These are phyloP conservation scores for Pouteria glomerata DNA, from an alignment of 148 eudicot species.

Conservation along the genomic window DNA sequence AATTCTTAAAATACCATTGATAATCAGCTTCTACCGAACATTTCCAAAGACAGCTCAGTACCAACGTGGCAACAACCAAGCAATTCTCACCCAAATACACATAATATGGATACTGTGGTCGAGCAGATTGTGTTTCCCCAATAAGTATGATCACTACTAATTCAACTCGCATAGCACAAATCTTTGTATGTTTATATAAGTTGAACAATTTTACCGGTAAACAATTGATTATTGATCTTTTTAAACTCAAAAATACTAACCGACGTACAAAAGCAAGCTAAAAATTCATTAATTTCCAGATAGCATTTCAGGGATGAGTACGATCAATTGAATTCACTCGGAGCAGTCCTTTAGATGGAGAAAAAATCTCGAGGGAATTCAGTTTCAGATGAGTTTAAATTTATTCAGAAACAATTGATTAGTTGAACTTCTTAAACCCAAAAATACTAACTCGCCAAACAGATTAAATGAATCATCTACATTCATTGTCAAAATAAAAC, in stretches of 20 bases:
- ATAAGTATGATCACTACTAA: not conserved
- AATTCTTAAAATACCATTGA: not conserved
- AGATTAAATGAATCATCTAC: conserved; percentile 10
- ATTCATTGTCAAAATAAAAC: not conserved
- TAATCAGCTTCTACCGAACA: not conserved
- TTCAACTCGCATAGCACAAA: not conserved
- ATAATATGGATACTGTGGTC: not conserved
- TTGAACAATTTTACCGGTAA: not conserved
- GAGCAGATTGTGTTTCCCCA: not conserved
- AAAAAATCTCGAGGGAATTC: not conserved
- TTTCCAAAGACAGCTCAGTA: not conserved
- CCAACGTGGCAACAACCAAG: not conserved
- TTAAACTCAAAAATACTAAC: not conserved
- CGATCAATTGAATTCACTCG: not conserved
- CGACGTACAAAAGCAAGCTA: not conserved
- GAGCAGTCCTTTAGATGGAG: not conserved
- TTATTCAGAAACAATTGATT: not conserved
- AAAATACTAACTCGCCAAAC: not conserved
- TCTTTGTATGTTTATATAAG: too few relatives aligned
- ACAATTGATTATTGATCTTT: not conserved
- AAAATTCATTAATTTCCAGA: not conserved
- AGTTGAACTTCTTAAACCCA: not conserved
- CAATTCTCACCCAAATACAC: not conserved
- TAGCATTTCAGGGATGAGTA: not conserved
- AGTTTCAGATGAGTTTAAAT: not conserved